Evolutionary conservation across 2,329 filamentous ascomycete genomes (phyloP), one percentile per base, ranked within the genome.

Genomic region (Penicillium sp.): DNA sequence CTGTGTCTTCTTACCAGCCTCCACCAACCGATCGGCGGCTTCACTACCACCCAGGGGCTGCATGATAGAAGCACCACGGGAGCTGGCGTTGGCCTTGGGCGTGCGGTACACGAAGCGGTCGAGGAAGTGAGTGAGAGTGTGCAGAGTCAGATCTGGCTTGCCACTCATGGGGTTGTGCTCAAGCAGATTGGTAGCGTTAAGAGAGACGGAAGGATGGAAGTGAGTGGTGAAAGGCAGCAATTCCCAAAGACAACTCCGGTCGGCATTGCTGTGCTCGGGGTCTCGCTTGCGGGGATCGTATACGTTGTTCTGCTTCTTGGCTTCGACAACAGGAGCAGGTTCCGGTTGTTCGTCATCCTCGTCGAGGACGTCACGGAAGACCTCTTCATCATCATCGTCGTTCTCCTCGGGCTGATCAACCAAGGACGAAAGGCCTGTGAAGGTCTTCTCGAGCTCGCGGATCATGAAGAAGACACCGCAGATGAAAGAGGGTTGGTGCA

Each of bases 41-140:
- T 85, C 84, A 13, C 81, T 82, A 50, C 86, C 86, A 52, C 84
- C 83, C 69, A 97, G 85, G 40, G 95, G 94, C 75, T 99, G 94
- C 94, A 99, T 99, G 75, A 99, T 96, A 27, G 92, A 97, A 29
- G 85, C 83, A 50, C 95, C 95, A 62, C 90, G 89, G 31, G 85
- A 81, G 21, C 76, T 73, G 17, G 83, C 84, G 4, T 86, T 67
- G 7, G 74, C 80, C 81, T 96, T 96, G 61, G 93, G 87, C 68
- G 94, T 96, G 66, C 91, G 89, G 82, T 97, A 99, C n/a, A 96
- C 91, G 75, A 99, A 99, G 67, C 95, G 93, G 77, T 99, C 94
- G 57, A 99, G 82, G 82, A 99, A 99, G 74, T 95, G 89, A 70
- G 94, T 94, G 49, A 99, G 84, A 1, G 91, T 94, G 74, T 97